Evolutionary conservation across 306 rosid genomes (phyloP).

Genomic region (Ceratonia siliqua): DNA sequence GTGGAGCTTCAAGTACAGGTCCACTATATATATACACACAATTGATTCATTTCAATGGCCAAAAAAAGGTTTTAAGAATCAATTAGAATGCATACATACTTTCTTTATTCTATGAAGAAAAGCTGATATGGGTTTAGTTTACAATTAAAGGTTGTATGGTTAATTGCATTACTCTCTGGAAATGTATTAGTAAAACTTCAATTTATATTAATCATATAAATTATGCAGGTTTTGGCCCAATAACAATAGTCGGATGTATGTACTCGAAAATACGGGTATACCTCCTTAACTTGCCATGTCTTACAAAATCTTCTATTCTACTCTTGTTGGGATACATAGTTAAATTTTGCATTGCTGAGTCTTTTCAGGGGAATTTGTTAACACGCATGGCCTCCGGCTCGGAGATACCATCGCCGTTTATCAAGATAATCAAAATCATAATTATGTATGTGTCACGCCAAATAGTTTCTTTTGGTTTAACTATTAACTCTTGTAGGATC

Average conservation of each 20-base stretch:
- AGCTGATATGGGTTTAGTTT: conserved; percentile 1
- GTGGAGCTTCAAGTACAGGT: conserved; percentile 98
- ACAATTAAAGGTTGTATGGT: not conserved
- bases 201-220: not conserved
- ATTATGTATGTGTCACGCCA: conserved; percentile 60
- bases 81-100: not conserved
- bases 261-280: conserved; percentile 97
- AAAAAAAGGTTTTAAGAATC: not conserved
- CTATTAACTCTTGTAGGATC: not conserved
- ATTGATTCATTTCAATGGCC: not conserved
- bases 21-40: not conserved
- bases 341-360: conserved; percentile 1
- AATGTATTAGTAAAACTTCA: not conserved
- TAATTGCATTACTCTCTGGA: not conserved
- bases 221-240: conserved; percentile 91
- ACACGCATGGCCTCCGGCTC: conserved; percentile 59
- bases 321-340: not conserved
- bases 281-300: not conserved
- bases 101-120: not conserved
- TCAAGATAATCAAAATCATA: conserved; percentile 53
- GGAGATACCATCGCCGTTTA: conserved; percentile 88
- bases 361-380: conserved; percentile 80
- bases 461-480: not conserved
- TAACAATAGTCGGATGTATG: conserved; percentile 95
- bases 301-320: not conserved